phyloP scores from a whole-genome alignment of 352 stramenopile genomes.

The Pythium phragmiticola region DNA sequence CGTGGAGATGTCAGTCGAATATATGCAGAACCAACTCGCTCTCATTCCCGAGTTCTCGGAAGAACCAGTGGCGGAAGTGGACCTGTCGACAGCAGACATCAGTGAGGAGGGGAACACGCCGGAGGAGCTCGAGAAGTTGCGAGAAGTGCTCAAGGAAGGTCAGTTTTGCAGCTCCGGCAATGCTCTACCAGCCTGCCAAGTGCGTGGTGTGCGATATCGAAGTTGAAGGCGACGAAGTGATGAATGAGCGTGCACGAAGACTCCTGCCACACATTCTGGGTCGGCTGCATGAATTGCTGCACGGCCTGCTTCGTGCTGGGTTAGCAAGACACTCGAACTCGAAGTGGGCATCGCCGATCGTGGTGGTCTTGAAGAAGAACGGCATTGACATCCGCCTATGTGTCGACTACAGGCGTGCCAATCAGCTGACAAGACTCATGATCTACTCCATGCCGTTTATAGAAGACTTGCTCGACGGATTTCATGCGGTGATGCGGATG shows the following conservation, averaged over 20 bases:
- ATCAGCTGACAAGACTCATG: constrained; percentile 9
- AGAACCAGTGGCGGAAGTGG: background rate
- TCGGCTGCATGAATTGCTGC: constrained; percentile 27
- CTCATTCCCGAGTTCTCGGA: constrained; percentile 25
- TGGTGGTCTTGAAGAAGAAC: constrained; percentile 23
- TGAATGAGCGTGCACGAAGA: constrained; percentile 14
- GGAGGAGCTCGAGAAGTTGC: background rate
- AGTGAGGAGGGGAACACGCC: constrained; percentile 17
- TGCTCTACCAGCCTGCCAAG: constrained; percentile 6
- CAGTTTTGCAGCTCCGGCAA: constrained; percentile 30
- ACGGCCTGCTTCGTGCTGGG: constrained; percentile 1
- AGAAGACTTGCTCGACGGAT: background rate
- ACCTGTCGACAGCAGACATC: constrained; percentile 25
- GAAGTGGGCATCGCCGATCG: constrained; percentile 15
- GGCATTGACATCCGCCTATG: constrained; percentile 17
- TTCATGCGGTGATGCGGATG: constrained; percentile 7
- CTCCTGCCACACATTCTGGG: constrained; percentile 19
- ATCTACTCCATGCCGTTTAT: constrained; percentile 13
- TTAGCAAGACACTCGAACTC: constrained; percentile 18
- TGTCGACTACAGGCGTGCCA: constrained; percentile 19
- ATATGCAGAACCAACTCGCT: constrained; percentile 16
- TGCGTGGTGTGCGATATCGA: constrained; percentile 30
- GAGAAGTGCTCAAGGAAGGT: background rate
- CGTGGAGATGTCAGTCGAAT: constrained; percentile 18
- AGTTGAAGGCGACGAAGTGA: constrained; percentile 7